Conservation (phyloP, 257 asterid genomes). For the Eustoma russellianum region DNA sequence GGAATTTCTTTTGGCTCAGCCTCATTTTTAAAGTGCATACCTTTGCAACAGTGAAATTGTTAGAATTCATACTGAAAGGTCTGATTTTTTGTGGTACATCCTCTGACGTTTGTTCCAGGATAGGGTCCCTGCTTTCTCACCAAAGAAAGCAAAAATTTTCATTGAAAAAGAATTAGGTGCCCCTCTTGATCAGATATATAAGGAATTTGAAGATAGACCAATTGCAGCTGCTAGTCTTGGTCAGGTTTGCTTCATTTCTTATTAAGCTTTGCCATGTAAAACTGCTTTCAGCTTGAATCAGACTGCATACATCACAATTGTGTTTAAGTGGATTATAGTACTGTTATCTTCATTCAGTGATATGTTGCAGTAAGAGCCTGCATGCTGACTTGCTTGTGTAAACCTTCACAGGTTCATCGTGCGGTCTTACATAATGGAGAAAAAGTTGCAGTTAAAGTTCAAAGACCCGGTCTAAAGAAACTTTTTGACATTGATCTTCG, state of each 20-base stretch:
- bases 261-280: conserved; percentile 4
- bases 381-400: conserved; percentile 25
- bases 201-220: conserved; percentile 85
- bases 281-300: too few relatives aligned
- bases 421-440: conserved; percentile 89
- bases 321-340: background rate
- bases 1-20: background rate
- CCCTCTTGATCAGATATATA: conserved; percentile 52
- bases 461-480: conserved; percentile 86
- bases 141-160: conserved; percentile 56
- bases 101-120: conserved; percentile 47
- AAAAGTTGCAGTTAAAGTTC: conserved; percentile 86
- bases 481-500: conserved; percentile 91
- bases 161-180: conserved; percentile 84
- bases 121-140: conserved; percentile 90
- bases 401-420: conserved; percentile 68
- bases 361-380: background rate
- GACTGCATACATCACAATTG: too few relatives aligned
- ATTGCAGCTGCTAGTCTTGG: conserved; percentile 99
- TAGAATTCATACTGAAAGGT: background rate
- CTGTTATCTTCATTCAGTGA: background rate
- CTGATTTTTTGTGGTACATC: conserved; percentile 3
- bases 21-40: too few relatives aligned
- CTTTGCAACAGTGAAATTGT: background rate
- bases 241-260: conserved; percentile 58